Evolutionary conservation across 352 stramenopile genomes (phyloP), one percentile per base, ranked within the genome.

Genomic region (Phytophthora pseudosyringae): DNA sequence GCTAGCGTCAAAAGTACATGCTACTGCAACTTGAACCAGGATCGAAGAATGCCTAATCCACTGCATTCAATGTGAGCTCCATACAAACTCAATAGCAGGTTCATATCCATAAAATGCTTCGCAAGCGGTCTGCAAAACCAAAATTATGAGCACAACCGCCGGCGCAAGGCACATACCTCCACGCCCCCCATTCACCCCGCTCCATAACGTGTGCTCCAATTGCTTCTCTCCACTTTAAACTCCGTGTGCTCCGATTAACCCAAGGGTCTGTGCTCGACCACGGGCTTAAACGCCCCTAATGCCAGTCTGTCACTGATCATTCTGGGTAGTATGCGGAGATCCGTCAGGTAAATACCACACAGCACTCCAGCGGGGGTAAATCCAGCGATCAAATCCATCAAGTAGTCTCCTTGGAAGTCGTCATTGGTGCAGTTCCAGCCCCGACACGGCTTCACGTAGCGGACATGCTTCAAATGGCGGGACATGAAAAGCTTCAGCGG

Each of bases 311-410:
- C 25, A 2, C 36, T 33, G 28, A 64, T 56, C 29, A 68, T 40
- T 35, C 50, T 64, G 29, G 28, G 36, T 21, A 32, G 35, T n/a
- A 73, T 69, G 2, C 58, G 52, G 9, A 68, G 51, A 59, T 73
- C 66, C 16, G 54, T 70, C 60, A 74, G 38, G 44, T 74, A 74
- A 12, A 74, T 48, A 21, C 66, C 66, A 32, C 66, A 74, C 7
- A 74, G 54, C 35, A 74, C 66, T 31, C 60, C 66, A 21, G 28
- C 47, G 25, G 59, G 52, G 1, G 66, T 59, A 10, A 74, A 74
- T 9, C 66, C 66, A 8, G 59, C 66, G 32, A 74, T 70, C 21
- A 74, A 31, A 33, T 74, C 66, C 59, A 67, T 58, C 7, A 70
- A 29, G 5, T 59, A 11, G 16, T 63, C 49, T 28, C 39, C 53